Base-by-base conservation (phyloP, 192 early-diverging fungal genomes). In the Podochytrium sp. region DNA sequence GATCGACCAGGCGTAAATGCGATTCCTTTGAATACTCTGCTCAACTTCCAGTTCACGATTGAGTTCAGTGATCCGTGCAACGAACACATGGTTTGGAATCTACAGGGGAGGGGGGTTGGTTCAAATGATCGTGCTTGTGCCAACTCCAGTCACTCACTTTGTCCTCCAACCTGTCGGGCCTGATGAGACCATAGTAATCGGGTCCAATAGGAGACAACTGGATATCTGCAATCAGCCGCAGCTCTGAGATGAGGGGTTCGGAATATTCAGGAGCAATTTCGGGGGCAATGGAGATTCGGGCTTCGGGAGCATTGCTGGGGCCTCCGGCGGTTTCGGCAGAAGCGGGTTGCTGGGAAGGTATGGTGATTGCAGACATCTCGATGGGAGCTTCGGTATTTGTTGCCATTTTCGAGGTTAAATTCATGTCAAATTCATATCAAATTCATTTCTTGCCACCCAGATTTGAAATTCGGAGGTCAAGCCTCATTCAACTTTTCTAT, bases 141-240 rank as follows among this genome's bases (percentile, higher is more conserved):
- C 43, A 47, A 55, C 23, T 0, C 23, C 20, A 18, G 40, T 18
- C 40, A 7, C 12, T 47, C 12, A 43, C 63, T 27, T 69, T 69
- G 35, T 69, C 66, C 29, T 69, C 66, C 6, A 69, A 14, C 16
- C 51, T 27, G 3, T 52, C 49, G 1, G 66, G 66, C 3, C 66
- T 47, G n/a, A 38, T 7, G 7, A 37, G 30, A 20, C 23, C 25
- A 33, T 37, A 69, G 29, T 25, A 51, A 35, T 55, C 35, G 18
- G 64, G 64, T 7, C n/a, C 29, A 14, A 25, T 4, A 10, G 20
- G 25, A 7, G 49, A 55, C 30, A 69, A 23, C 10, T 7, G 32
- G 23, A 69, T n/a, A 37, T 69, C 35, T 6, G 47, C 29, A 35
- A 69, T 33, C n/a, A 69, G 47, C 20, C 40, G n/a, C 49, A 69